A percentile compares a stretch with the other conserved stretches of the same genome.
These are phyloP conservation scores for Pseudoneurospora amorphoporcata DNA, from an alignment of 495 filamentous ascomycete genomes.

Conservation along the genomic window DNA sequence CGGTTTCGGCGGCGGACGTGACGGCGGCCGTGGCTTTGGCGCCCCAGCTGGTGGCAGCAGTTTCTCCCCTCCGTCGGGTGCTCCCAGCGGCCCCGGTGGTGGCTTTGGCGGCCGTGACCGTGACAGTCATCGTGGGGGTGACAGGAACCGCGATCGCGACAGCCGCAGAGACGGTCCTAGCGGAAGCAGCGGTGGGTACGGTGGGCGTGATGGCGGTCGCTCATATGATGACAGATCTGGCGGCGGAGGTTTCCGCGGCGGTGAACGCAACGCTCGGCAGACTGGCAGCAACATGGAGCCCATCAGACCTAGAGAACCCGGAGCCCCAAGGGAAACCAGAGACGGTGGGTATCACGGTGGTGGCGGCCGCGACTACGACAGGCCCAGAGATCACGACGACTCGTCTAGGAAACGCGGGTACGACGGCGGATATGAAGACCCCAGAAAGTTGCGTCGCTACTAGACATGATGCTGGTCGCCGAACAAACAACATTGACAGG, in stretches of 20 bases:
- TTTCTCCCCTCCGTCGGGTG: constrained; percentile 49
- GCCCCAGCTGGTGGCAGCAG: constrained; percentile 9
- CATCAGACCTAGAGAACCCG: constrained; percentile 44
- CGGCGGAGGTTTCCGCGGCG: constrained; percentile 48
- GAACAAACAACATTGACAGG: constrained; percentile 17
- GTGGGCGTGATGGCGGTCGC: constrained; percentile 44
- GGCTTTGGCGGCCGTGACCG: constrained; percentile 28
- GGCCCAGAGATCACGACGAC: constrained; percentile 43
- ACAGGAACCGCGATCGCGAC: constrained; percentile 36
- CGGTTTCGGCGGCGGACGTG: constrained; percentile 34
- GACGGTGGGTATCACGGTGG: constrained; percentile 40
- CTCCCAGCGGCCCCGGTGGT: constrained; percentile 59
- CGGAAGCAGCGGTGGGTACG: constrained; percentile 45
- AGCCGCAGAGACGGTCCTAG: constrained; percentile 32
- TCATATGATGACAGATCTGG: constrained; percentile 52
- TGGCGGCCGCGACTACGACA: constrained; percentile 32
- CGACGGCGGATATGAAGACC: constrained; percentile 67
- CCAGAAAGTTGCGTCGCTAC: constrained; percentile 70
- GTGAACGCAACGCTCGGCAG: constrained; percentile 43
- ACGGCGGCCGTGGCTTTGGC: constrained; percentile 33
- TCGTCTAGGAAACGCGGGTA: constrained; percentile 46
- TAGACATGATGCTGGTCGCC: constrained; percentile 18
- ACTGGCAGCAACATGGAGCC: constrained; percentile 63
- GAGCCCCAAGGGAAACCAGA: constrained; percentile 34
- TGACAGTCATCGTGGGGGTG: constrained; percentile 8